Percentiles rank a stretch among this genome's conserved stretches.
These are phyloP conservation scores for Rhinocladiella similis DNA, from an alignment of 2,329 filamentous ascomycete species.

Conservation along the genomic window DNA sequence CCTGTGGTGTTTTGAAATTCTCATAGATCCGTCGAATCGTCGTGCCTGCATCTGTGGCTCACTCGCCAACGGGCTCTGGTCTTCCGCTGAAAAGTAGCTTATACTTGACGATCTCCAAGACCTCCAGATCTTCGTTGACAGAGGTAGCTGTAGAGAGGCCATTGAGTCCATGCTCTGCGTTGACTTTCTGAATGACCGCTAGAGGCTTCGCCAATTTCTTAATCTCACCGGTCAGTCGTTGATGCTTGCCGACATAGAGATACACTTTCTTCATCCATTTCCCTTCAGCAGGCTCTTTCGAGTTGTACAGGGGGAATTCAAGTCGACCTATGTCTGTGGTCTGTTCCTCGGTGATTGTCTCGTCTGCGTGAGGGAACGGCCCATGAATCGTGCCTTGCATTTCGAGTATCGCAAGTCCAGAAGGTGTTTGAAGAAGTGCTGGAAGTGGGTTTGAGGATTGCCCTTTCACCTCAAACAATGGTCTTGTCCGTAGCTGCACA, in stretches of 20 bases:
- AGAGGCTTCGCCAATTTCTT: constrained; percentile 80
- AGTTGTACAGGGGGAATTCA: constrained; percentile 71
- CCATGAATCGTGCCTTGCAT: constrained; percentile 89
- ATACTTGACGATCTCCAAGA: constrained; percentile 82
- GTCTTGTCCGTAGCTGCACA: constrained; percentile 38
- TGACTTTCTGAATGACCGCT: constrained; percentile 69
- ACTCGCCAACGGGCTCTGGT: constrained; percentile 74
- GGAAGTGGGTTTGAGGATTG: constrained; percentile 64
- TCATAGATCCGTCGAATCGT: no score
- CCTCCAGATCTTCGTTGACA: constrained; percentile 62
- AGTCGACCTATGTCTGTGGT: constrained; percentile 68
- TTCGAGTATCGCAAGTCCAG: constrained; percentile 85
- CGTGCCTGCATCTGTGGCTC: neutral
- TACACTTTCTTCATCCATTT: constrained; percentile 90
- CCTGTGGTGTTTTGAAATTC: no score
- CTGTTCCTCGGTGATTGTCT: constrained; percentile 25
- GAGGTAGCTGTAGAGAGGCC: constrained; percentile 34
- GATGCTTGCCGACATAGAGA: constrained; percentile 83
- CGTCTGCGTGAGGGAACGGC: constrained; percentile 45
- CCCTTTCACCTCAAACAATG: constrained; percentile 16
- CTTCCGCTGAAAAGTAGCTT: constrained; percentile 82
- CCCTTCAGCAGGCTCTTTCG: constrained; percentile 56
- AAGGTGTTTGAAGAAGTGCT: constrained; percentile 80
- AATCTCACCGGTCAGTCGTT: constrained; percentile 84
- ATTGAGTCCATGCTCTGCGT: constrained; percentile 25